Conservation (phyloP, 768 basidiomycete genomes). For the Russula emetica region DNA sequence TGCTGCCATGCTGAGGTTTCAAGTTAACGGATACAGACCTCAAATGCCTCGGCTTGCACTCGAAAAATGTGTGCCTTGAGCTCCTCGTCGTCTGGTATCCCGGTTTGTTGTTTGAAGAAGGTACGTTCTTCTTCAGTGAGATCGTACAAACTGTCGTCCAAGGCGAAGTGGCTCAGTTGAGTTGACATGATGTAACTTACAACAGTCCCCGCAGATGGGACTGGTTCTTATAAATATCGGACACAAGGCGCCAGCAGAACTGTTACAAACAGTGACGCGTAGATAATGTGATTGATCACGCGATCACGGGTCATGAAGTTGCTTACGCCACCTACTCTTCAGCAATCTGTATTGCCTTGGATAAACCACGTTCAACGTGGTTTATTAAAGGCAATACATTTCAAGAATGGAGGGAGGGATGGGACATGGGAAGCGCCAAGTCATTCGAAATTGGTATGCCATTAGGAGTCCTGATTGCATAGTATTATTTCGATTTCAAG, state of each 20-base stretch:
- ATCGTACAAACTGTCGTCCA: constrained; percentile 9
- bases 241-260: too few species aligned
- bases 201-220: too few species aligned
- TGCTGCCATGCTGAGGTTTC: not conserved
- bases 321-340: too few species aligned
- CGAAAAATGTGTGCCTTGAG: constrained; percentile 34
- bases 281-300: too few species aligned
- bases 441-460: not conserved
- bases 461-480: not conserved
- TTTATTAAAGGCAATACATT: too few species aligned
- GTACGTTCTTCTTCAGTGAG: constrained; percentile 24
- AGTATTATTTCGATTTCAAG: constrained; percentile 10
- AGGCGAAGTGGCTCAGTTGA: not conserved
- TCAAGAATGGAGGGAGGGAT: too few species aligned
- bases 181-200: not conserved
- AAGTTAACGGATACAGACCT: constrained; percentile 12
- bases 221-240: too few species aligned
- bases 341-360: too few species aligned
- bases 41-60: constrained; percentile 34
- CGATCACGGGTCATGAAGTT: too few species aligned
- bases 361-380: too few species aligned
- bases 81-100: constrained; percentile 34
- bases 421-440: not conserved
- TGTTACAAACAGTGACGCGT: too few species aligned
- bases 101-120: constrained; percentile 31